Conservation (phyloP, 1,284 basidiomycete genomes). For the Ganoderma boninense region DNA sequence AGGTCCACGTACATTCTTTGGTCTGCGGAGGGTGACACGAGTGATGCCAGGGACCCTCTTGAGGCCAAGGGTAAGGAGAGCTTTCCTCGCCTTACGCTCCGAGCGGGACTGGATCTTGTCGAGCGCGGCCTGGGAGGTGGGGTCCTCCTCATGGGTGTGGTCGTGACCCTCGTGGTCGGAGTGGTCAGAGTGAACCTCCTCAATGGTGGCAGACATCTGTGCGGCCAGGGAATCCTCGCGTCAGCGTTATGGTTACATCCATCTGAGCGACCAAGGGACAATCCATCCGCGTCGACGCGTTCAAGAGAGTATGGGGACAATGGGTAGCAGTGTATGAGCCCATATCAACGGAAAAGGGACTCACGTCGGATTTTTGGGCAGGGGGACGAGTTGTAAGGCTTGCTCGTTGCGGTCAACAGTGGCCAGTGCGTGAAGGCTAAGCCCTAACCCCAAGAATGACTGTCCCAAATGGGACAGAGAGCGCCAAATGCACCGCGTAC, state of each 20-base stretch:
- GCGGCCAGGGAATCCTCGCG: conserved; percentile 19
- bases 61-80: conserved; percentile 86
- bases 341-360: conserved; percentile 13
- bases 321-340: not conserved
- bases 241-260: conserved; percentile 48
- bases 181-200: conserved; percentile 84
- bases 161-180: conserved; percentile 60
- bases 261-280: conserved; percentile 23
- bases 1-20: conserved; percentile 82
- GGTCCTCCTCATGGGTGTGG: conserved; percentile 76
- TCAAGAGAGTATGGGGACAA: not conserved
- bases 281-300: conserved; percentile 40
- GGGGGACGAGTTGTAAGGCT: conserved; percentile 27
- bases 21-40: conserved; percentile 92
- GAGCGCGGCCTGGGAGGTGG: conserved; percentile 83
- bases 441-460: conserved; percentile 32
- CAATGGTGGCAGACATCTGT: conserved; percentile 83
- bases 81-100: conserved; percentile 93
- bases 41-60: conserved; percentile 95
- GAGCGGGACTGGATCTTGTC: conserved; percentile 94
- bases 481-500: not conserved
- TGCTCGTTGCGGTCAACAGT: conserved; percentile 49
- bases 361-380: conserved; percentile 33
- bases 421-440: conserved; percentile 34
- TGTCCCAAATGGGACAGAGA: not conserved